Percentiles rank a stretch among this genome's conserved stretches.
Evolutionary conservation across 495 filamentous ascomycete species (phyloP).

Genomic region (Collariella sp.): DNA sequence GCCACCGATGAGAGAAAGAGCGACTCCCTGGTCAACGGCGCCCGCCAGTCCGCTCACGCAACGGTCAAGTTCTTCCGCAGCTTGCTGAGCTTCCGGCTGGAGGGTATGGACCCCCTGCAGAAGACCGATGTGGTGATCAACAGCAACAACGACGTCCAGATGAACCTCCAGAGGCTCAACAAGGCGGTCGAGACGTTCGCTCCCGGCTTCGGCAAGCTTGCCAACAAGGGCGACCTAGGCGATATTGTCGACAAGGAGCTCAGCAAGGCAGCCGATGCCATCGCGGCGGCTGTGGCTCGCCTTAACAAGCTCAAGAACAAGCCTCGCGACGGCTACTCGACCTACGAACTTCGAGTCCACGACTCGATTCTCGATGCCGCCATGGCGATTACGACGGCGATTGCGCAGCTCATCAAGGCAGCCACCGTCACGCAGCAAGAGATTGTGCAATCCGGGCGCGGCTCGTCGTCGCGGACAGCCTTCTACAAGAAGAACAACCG

Average conservation of each 20-base stretch:
- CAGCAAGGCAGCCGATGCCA: conserved; percentile 88
- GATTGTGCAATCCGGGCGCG: conserved; percentile 91
- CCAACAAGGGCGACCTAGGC: conserved; percentile 76
- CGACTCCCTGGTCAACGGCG: conserved; percentile 71
- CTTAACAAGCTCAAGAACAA: conserved; percentile 88
- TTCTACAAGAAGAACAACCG: conserved; percentile 99
- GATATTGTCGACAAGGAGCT: conserved; percentile 90
- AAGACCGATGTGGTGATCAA: conserved; percentile 96
- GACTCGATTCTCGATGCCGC: conserved; percentile 91
- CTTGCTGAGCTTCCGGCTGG: conserved; percentile 85
- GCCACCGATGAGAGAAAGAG: conserved; percentile 91
- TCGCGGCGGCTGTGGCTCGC: conserved; percentile 81
- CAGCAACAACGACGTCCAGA: conserved; percentile 88
- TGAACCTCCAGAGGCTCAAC: conserved; percentile 81
- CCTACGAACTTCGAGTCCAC: conserved; percentile 90
- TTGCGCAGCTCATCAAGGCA: conserved; percentile 91
- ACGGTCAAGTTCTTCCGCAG: conserved; percentile 94
- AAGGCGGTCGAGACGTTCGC: conserved; percentile 88
- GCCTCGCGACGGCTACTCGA: conserved; percentile 87
- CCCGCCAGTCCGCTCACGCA: conserved; percentile 75
- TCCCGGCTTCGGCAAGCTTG: conserved; percentile 71
- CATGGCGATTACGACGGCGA: conserved; percentile 91
- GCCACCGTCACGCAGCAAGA: conserved; percentile 91
- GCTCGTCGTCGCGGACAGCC: conserved; percentile 77
- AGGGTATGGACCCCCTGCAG: conserved; percentile 74